Evolutionary conservation across 2,329 filamentous ascomycete genomes (phyloP).

Genomic region (Cytospora paraplurivora): DNA sequence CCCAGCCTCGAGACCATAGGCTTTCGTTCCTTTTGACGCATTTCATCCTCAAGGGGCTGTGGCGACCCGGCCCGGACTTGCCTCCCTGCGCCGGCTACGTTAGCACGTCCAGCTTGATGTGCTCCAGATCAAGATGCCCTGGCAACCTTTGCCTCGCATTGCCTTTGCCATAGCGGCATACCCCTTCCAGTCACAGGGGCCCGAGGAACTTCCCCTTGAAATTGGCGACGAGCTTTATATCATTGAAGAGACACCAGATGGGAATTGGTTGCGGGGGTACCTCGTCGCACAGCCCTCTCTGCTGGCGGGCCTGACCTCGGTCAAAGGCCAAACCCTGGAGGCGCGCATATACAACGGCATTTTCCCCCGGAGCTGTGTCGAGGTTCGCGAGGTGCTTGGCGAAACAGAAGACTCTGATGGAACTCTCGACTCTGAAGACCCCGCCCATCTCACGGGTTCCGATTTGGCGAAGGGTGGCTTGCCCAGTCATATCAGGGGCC

Average conservation of each 20-base stretch:
- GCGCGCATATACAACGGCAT: conserved; percentile 98
- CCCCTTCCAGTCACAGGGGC: conserved; percentile 83
- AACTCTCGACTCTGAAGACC: conserved; percentile 39
- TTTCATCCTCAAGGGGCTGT: conserved; percentile 12
- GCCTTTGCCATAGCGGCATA: conserved; percentile 97
- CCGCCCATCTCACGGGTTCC: conserved; percentile 38
- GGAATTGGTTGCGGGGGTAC: conserved; percentile 93
- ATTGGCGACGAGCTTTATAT: conserved; percentile 99
- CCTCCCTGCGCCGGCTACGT: conserved; percentile 5
- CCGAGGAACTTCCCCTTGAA: conserved; percentile 92
- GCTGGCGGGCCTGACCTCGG: conserved; percentile 85
- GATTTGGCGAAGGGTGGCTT: conserved; percentile 60
- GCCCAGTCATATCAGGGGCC: conserved; percentile 39
- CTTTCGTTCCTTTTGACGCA: conserved; percentile 4
- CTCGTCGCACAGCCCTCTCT: conserved; percentile 91
- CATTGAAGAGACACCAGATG: conserved; percentile 92
- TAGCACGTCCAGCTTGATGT: conserved; percentile 26
- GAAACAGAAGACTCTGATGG: conserved; percentile 63
- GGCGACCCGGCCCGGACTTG: conserved; percentile 14
- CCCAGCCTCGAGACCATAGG: background rate
- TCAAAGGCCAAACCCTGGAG: conserved; percentile 90
- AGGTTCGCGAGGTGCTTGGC: conserved; percentile 88
- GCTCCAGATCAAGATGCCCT: conserved; percentile 69
- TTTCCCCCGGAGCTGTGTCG: conserved; percentile 91
- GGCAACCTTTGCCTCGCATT: conserved; percentile 94